Base-by-base conservation (phyloP, 371 early-diverging fungal species). In the Saksenaea oblongispora region DNA sequence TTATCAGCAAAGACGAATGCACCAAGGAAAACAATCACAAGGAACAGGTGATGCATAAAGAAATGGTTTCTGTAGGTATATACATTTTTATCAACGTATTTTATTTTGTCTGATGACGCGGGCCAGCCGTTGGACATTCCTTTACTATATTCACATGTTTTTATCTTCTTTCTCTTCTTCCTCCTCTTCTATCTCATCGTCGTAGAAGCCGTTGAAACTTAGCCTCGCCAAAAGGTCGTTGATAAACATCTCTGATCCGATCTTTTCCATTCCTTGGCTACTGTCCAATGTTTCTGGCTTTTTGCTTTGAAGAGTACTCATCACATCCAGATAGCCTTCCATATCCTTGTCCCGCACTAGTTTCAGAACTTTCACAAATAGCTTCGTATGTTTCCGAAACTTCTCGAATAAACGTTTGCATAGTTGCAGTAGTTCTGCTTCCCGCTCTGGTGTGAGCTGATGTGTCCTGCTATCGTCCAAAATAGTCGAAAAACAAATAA, bases 271-370 rank as follows among this genome's bases (percentile, higher is more conserved):
- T 35, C 68, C 79, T 51, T 75, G 68, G 24, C 68, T 54, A 24
- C 73, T 72, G 10, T 64, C 65, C 53, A 75, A 75, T 17, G 66
- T 17, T n/a, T 65, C 70, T 24, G 11, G 36, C 39, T 24, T 59
- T 51, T 39, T 58, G 61, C 47, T 61, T 68, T 70, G 59, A 24
- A 58, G 26, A 14, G 70, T 65, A 37, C 71, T 71, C 61, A 75
- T 63, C 13, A 75, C 64, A 54, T 75, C 73, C 11, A 61, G 66
- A 62, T 68, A 58, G 39, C 77, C 58, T 4, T 75, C 81, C 5
- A 73, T 70, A 0, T 82, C 85, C 22, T 77, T 74, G 26, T 75
- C 70, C 22, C 79, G 77, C 58, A 85, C 51, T 7, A 61, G 42
- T 27, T 56, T 70, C 24, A 85, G 59, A 1, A 79, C 70, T 44